Evolutionary conservation across 371 early-diverging fungal genomes (phyloP).

Genomic region (Choanephora cucurbitarum): DNA sequence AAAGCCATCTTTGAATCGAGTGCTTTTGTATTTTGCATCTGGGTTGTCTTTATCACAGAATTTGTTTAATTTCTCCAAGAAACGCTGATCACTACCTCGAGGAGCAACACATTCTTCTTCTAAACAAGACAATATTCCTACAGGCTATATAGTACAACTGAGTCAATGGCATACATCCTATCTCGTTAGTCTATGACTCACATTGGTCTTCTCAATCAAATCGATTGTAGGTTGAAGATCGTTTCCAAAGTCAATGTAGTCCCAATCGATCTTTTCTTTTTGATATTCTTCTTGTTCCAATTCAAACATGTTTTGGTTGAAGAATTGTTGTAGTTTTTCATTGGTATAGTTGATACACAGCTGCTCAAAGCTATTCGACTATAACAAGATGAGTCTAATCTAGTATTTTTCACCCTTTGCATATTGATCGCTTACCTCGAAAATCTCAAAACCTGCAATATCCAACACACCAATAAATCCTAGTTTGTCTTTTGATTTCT

Average conservation of each 20-base stretch:
- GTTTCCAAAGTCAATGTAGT: conserved; percentile 99
- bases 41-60: conserved; percentile 79
- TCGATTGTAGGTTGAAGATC: conserved; percentile 99
- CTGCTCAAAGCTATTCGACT: conserved; percentile 99
- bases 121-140: conserved; percentile 96
- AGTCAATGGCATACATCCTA: too few relatives aligned
- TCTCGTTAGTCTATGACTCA: too few relatives aligned
- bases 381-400: too few relatives aligned
- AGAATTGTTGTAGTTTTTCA: conserved; percentile 99
- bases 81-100: conserved; percentile 95
- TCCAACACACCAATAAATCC: conserved; percentile 98
- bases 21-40: conserved; percentile 79
- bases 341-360: conserved; percentile 99
- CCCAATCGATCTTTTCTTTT: conserved; percentile 98
- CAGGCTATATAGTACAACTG: conserved; percentile 71
- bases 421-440: conserved; percentile 78
- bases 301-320: conserved; percentile 99
- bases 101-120: conserved; percentile 99
- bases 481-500: conserved; percentile 46
- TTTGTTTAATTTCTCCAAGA: conserved; percentile 90
- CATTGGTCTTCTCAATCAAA: conserved; percentile 94
- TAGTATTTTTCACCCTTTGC: too few relatives aligned
- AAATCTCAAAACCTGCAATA: conserved; percentile 99
- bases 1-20: conserved; percentile 93
- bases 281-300: conserved; percentile 99